Evolutionary conservation across 306 rosid genomes (phyloP).

Genomic region (Bauhinia variegata): DNA sequence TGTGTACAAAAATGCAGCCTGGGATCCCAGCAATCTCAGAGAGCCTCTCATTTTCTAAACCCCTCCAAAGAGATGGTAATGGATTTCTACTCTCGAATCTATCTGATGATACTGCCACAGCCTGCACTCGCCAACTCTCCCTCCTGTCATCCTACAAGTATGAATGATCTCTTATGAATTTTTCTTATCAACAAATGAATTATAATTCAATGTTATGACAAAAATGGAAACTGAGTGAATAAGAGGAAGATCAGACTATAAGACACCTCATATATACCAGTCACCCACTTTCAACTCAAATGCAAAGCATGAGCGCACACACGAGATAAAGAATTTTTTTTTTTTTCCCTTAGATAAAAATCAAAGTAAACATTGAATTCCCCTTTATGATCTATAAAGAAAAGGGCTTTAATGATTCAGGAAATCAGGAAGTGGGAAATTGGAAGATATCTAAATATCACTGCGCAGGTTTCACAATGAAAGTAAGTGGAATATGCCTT

Average conservation of each 20-base stretch:
- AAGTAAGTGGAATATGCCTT: neutral
- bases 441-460: neutral
- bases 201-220: neutral
- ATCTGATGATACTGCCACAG: slow-evolving; percentile 53
- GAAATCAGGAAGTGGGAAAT: neutral
- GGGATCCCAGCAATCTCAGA: slow-evolving; percentile 60
- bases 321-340: neutral
- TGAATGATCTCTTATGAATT: slow-evolving; percentile 1
- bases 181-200: neutral
- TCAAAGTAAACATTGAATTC: too few species aligned
- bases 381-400: slow-evolving; percentile 1
- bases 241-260: neutral
- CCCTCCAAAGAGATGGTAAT: slow-evolving; percentile 56
- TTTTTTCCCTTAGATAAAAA: too few species aligned
- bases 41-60: slow-evolving; percentile 58
- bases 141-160: slow-evolving; percentile 56
- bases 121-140: slow-evolving; percentile 61
- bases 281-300: neutral
- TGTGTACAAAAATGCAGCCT: slow-evolving; percentile 61
- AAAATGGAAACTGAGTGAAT: neutral
- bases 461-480: neutral
- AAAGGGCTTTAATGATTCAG: neutral
- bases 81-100: slow-evolving; percentile 63
- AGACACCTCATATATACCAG: neutral
- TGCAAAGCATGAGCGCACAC: too few species aligned